Base-by-base conservation (phyloP, 768 basidiomycete genomes). In the Auricularia heimuer region DNA sequence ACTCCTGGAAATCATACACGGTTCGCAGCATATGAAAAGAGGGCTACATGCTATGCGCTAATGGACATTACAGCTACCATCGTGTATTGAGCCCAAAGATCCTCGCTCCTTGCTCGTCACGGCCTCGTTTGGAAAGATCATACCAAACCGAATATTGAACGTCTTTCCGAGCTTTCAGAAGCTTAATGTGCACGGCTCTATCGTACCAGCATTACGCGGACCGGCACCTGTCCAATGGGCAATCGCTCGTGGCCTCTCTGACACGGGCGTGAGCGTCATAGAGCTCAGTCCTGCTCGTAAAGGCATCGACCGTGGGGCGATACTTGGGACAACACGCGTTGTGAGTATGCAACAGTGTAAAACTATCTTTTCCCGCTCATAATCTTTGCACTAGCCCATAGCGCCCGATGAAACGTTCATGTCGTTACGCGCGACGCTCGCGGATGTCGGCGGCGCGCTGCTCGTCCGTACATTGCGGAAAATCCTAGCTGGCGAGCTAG, bases 51-150 rank as follows among this genome's bases (percentile, higher is more conserved):
- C 10, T 51, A 18, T 18, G 4, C 18, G 21, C 47, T 51, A 18
- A 18, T 18, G 21, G 14, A 1, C 3, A 14, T 6, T 18, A 10
- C 21, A 51, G 47, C 47, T 51, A 18, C 47, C 47, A 51, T 6
- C 47, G 18, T 21, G 21, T 16, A 51, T 18, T 18, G 47, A 6
- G 47, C 18, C 14, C 37, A 51, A n/a, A 62, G 75, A 77, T 44
- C 70, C 64, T 3, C 74, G 79, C 12, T 83, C 89, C 66, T 71
- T 95, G 36, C 79, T 97, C 8, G 71, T 98, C 4, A 94, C 94
- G 0, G 92, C 94, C 4, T 96, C 94, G 0, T 96, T 96, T 68
- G 94, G 94, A 0, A 88, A 89, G 58, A 93, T 95, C 68, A 81
- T 98, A 12, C 82, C 91, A 0, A 72, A 77, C 3, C 70, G 78